Conservation (phyloP, 2,329 filamentous ascomycete genomes). For the Aureobasidium sp. region DNA sequence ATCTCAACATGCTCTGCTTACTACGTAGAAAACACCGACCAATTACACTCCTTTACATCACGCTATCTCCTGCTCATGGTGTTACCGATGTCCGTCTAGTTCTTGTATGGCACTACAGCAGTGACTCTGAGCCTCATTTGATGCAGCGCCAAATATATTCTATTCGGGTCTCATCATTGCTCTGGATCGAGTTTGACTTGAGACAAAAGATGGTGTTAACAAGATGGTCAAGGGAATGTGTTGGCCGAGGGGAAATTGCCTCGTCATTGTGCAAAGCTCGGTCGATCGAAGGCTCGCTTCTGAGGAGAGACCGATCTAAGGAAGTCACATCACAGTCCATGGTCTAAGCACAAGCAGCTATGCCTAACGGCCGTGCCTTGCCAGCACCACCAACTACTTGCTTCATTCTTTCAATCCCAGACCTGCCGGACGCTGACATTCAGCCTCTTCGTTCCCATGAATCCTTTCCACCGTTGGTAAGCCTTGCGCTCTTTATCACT, state of each 20-base stretch:
- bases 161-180: too few relatives aligned
- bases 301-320: neutral
- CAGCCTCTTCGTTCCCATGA: slow-evolving; percentile 34
- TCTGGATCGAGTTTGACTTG: too few relatives aligned
- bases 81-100: neutral
- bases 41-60: neutral
- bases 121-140: too few relatives aligned
- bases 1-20: slow-evolving; percentile 7
- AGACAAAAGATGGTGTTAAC: too few relatives aligned
- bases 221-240: too few relatives aligned
- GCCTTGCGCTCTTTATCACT: slow-evolving; percentile 20
- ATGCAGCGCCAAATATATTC: too few relatives aligned
- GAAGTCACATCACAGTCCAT: neutral
- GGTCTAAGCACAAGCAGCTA: neutral
- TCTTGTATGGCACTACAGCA: too few relatives aligned
- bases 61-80: too few relatives aligned
- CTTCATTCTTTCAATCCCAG: slow-evolving; percentile 26
- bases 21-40: neutral
- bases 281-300: too few relatives aligned
- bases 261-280: too few relatives aligned
- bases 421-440: slow-evolving; percentile 37
- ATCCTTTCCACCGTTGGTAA: slow-evolving; percentile 35
- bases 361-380: neutral
- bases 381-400: neutral
- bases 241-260: too few relatives aligned